Conservation (phyloP, 768 basidiomycete species). For the Phlebiopsis gigantea region DNA sequence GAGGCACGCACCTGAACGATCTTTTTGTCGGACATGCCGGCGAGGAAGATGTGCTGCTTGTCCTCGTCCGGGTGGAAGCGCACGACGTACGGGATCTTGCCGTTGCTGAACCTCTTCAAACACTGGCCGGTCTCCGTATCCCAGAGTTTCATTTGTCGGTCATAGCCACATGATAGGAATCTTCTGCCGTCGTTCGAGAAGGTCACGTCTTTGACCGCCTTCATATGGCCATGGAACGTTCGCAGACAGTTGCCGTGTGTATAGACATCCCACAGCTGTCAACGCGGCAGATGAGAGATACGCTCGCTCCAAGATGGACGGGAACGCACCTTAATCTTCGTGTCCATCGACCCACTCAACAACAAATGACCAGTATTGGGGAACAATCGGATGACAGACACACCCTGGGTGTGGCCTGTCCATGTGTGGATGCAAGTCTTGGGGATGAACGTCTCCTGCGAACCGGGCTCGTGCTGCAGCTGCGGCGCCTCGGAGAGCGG, state of each 20-base stretch:
- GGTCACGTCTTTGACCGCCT: constrained; percentile 93
- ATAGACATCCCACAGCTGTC: constrained; percentile 97
- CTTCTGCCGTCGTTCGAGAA: constrained; percentile 90
- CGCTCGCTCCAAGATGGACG: background rate
- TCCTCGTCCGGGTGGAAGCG: constrained; percentile 95
- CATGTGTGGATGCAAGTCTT: constrained; percentile 96
- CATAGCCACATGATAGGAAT: constrained; percentile 92
- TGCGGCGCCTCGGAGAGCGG: constrained; percentile 85
- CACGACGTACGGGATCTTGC: constrained; percentile 94
- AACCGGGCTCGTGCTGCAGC: constrained; percentile 71
- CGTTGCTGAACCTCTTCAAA: constrained; percentile 93
- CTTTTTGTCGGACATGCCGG: constrained; percentile 99
- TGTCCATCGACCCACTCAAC: constrained; percentile 95
- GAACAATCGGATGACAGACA: constrained; percentile 90
- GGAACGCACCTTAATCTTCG: constrained; percentile 83
- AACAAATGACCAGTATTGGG: constrained; percentile 90
- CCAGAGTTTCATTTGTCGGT: constrained; percentile 98
- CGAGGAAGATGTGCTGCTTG: constrained; percentile 93
- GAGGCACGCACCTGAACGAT: constrained; percentile 83
- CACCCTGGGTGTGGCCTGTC: constrained; percentile 96
- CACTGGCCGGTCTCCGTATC: constrained; percentile 99
- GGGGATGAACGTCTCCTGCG: constrained; percentile 90
- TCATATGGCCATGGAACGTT: constrained; percentile 95
- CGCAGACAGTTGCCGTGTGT: constrained; percentile 94
- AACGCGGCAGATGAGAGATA: background rate